A percentile compares a stretch with the other conserved stretches of the same genome.
phyloP scores from a whole-genome alignment of 2,329 filamentous ascomycete species.

The Grosmannia huntii region DNA sequence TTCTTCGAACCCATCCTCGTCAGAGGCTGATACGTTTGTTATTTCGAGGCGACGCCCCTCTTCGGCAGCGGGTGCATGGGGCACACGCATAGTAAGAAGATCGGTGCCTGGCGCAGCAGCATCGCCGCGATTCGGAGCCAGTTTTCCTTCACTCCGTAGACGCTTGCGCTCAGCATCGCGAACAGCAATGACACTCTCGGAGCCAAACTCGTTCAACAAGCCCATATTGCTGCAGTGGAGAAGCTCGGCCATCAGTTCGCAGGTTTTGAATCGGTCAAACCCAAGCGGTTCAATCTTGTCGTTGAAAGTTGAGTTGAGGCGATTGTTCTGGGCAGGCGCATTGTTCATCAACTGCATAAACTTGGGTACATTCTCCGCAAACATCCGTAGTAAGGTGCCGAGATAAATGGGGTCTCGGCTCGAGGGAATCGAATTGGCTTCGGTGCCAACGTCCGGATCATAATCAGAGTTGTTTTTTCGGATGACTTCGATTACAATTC shows the following conservation, averaged over 20 bases:
- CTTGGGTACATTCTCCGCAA: conserved; percentile 80
- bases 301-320: conserved; percentile 78
- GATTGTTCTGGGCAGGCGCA: conserved; percentile 57
- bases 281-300: conserved; percentile 84
- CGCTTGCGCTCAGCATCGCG: conserved; percentile 73
- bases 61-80: conserved; percentile 40
- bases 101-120: conserved; percentile 39
- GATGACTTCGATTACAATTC: conserved; percentile 96
- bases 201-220: conserved; percentile 79
- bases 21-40: conserved; percentile 53
- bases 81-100: conserved; percentile 45
- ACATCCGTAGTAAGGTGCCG: conserved; percentile 75
- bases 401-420: conserved; percentile 91
- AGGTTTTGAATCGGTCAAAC: conserved; percentile 97
- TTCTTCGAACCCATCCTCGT: conserved; percentile 91
- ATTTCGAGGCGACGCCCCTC: conserved; percentile 61
- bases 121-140: conserved; percentile 35
- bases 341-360: conserved; percentile 88
- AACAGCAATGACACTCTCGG: conserved; percentile 70
- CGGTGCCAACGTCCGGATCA: conserved; percentile 78
- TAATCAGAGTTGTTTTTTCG: conserved; percentile 99
- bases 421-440: conserved; percentile 66
- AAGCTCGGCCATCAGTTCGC: conserved; percentile 94
- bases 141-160: conserved; percentile 63
- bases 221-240: conserved; percentile 99